Percentiles rank a stretch among this genome's conserved stretches.
phyloP scores from a whole-genome alignment of 768 basidiomycete genomes.

The Mycena chlorophos region DNA sequence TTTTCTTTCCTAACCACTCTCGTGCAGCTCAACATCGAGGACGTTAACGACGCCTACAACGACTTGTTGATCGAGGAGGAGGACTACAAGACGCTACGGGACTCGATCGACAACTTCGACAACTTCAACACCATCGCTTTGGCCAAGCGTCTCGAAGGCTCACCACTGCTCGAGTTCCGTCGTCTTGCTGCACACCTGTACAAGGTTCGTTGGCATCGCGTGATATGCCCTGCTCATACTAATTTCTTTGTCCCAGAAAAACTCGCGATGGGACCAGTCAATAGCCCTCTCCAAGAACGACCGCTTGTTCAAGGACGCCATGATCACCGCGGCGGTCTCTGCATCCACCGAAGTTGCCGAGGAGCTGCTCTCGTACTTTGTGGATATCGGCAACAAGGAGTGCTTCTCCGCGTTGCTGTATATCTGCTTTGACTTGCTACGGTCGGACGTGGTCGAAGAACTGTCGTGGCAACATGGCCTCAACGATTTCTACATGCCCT shows the following conservation, averaged over 20 bases:
- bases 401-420: constrained; percentile 91
- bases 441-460: constrained; percentile 90
- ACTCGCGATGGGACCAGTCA: constrained; percentile 93
- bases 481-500: constrained; percentile 98
- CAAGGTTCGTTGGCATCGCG: constrained; percentile 56
- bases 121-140: constrained; percentile 93
- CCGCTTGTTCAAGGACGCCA: constrained; percentile 95
- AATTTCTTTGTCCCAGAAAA: constrained; percentile 62
- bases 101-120: constrained; percentile 97
- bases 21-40: constrained; percentile 87
- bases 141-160: constrained; percentile 82
- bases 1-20: neutral
- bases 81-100: constrained; percentile 95
- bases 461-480: constrained; percentile 95
- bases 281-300: constrained; percentile 94
- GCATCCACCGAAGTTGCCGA: constrained; percentile 87
- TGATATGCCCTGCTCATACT: neutral
- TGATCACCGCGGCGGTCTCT: constrained; percentile 89
- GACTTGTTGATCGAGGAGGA: constrained; percentile 98
- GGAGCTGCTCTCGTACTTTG: constrained; percentile 93
- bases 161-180: constrained; percentile 92
- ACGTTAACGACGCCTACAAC: constrained; percentile 98
- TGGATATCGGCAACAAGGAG: constrained; percentile 98
- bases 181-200: constrained; percentile 93
- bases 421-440: constrained; percentile 93